Conservation (phyloP, 495 filamentous ascomycete species). For the Lepidopterella palustris region DNA sequence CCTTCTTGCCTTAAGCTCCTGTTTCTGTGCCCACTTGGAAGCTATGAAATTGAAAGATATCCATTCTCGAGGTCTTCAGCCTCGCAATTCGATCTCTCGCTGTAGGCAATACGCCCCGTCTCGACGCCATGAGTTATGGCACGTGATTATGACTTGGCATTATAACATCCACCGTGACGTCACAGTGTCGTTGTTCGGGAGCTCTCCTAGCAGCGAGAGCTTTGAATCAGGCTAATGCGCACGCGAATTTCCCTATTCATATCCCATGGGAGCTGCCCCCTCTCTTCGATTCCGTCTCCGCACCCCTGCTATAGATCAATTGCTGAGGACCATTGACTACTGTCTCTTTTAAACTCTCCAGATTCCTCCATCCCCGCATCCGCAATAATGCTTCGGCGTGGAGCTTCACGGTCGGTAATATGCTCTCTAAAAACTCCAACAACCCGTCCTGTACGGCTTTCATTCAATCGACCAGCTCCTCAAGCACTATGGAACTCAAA, state of each 20-base stretch:
- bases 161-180: conserved; percentile 6
- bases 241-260: background rate
- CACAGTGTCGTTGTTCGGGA: conserved; percentile 5
- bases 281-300: background rate
- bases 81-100: background rate
- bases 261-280: background rate
- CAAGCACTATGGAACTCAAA: conserved; percentile 20
- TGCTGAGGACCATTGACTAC: background rate
- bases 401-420: conserved; percentile 30
- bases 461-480: conserved; percentile 12
- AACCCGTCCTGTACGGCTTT: conserved; percentile 10
- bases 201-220: conserved; percentile 4
- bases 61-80: too few species aligned
- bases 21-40: too few species aligned
- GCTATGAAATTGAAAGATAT: too few species aligned
- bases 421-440: conserved; percentile 26
- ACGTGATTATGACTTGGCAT: conserved; percentile 3
- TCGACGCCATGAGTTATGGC: too few species aligned
- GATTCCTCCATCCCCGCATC: background rate
- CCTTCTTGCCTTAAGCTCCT: too few species aligned
- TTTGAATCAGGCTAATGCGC: conserved; percentile 1
- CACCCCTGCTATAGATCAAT: background rate
- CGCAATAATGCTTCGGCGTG: conserved; percentile 34
- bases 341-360: background rate
- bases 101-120: too few species aligned